A percentile compares a stretch with the other conserved stretches of the same genome.
These are phyloP conservation scores for Physcomitrellopsis africana DNA, from an alignment of 225 moss, liverwort and hornwort genomes.

Conservation along the genomic window DNA sequence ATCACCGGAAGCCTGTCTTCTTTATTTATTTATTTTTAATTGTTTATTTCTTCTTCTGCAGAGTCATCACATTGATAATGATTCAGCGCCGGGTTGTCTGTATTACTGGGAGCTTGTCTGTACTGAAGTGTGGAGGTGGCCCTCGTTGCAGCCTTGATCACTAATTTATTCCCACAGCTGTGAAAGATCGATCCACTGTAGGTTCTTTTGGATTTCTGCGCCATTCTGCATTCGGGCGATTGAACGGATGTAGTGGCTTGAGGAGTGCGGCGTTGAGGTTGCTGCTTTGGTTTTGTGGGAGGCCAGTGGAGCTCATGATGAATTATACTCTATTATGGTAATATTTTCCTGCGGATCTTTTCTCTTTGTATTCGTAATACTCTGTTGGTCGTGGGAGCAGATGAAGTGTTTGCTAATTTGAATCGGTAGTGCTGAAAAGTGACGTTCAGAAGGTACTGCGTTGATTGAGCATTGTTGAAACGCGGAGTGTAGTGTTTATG, in stretches of 20 bases:
- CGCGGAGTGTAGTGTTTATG: not conserved
- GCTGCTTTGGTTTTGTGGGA: not conserved
- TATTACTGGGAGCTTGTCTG: slow-evolving; percentile 20
- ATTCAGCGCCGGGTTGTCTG: not conserved
- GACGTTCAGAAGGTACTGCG: slow-evolving; percentile 1
- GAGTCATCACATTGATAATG: not conserved
- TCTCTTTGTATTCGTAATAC: not conserved
- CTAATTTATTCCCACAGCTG: not conserved
- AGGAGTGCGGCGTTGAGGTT: slow-evolving; percentile 3
- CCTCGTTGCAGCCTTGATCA: not conserved
- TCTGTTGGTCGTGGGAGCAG: slow-evolving; percentile 13
- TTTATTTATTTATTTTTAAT: too few species aligned
- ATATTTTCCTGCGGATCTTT: not conserved
- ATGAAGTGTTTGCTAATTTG: slow-evolving; percentile 9
- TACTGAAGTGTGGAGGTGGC: not conserved
- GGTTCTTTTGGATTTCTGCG: not conserved
- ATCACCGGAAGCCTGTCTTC: too few species aligned
- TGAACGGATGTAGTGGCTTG: slow-evolving; percentile 9
- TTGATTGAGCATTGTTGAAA: slow-evolving; percentile 14
- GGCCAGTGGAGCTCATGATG: not conserved
- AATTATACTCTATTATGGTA: not conserved
- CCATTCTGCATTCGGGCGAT: too few species aligned
- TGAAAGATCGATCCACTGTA: not conserved
- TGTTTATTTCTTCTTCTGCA: not conserved
- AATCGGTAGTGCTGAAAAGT: not conserved